Percentiles rank a stretch among this genome's conserved stretches.
Conservation (phyloP, 768 basidiomycete genomes). For the Sutorius australiensis region DNA sequence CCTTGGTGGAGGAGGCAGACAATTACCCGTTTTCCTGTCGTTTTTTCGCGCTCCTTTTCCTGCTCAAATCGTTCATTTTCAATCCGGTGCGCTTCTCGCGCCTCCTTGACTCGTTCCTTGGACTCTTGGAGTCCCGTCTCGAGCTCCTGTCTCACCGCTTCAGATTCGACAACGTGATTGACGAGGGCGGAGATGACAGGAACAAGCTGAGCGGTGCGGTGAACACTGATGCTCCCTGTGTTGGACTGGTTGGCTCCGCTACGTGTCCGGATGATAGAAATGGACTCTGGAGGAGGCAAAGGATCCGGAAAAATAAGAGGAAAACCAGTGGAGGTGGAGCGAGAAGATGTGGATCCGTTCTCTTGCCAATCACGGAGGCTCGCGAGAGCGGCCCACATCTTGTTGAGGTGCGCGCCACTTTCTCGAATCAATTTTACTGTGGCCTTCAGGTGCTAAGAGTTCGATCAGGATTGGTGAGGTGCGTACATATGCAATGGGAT, state of each 20-base stretch:
- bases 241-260: slow-evolving; percentile 33
- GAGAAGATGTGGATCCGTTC: slow-evolving; percentile 17
- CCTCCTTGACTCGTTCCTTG: slow-evolving; percentile 51
- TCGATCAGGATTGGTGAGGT: neutral
- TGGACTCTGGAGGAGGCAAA: slow-evolving; percentile 46
- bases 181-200: slow-evolving; percentile 63
- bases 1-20: neutral
- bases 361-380: slow-evolving; percentile 40
- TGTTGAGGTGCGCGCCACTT: slow-evolving; percentile 53
- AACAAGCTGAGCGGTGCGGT: slow-evolving; percentile 56
- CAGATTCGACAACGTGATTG: slow-evolving; percentile 44
- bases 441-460: slow-evolving; percentile 21
- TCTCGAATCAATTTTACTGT: slow-evolving; percentile 52
- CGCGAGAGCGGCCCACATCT: slow-evolving; percentile 57
- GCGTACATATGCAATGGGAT: neutral
- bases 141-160: slow-evolving; percentile 52
- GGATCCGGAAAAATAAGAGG: slow-evolving; percentile 53
- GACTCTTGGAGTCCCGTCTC: slow-evolving; percentile 53
- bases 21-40: slow-evolving; percentile 31
- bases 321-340: slow-evolving; percentile 7
- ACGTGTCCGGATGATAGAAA: slow-evolving; percentile 44
- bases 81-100: slow-evolving; percentile 42
- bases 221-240: slow-evolving; percentile 32
- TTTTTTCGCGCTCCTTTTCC: slow-evolving; percentile 53
- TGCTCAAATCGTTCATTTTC: slow-evolving; percentile 31